A percentile compares a stretch with the other conserved stretches of the same genome.
Evolutionary conservation across 805 yeast species (phyloP).

Genomic region (Teunomyces funiuensis): DNA sequence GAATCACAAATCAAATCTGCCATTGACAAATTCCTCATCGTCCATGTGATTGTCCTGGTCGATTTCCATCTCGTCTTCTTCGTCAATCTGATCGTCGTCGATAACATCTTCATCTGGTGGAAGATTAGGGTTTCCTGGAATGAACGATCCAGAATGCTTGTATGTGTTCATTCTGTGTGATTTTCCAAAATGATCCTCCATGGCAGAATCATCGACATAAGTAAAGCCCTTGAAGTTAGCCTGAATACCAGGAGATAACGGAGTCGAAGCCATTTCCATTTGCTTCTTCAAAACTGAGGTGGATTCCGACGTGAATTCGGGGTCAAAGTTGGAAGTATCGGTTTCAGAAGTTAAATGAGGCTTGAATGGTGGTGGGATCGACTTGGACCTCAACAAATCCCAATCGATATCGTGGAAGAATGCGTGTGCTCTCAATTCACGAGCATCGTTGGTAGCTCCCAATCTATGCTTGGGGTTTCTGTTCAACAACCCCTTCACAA

Average conservation of each 20-base stretch:
- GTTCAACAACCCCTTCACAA: slow-evolving; percentile 91
- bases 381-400: slow-evolving; percentile 73
- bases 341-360: slow-evolving; percentile 90
- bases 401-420: slow-evolving; percentile 92
- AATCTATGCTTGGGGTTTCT: slow-evolving; percentile 94
- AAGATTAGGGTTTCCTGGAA: slow-evolving; percentile 74
- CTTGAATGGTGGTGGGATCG: slow-evolving; percentile 93
- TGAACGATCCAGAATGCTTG: slow-evolving; percentile 63
- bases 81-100: slow-evolving; percentile 60
- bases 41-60: slow-evolving; percentile 66
- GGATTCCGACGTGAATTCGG: slow-evolving; percentile 92
- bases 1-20: slow-evolving; percentile 76
- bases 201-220: slow-evolving; percentile 88
- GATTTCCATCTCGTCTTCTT: slow-evolving; percentile 46
- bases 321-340: slow-evolving; percentile 96
- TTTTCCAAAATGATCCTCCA: slow-evolving; percentile 76
- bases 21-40: slow-evolving; percentile 80
- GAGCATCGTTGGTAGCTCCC: slow-evolving; percentile 89
- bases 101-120: slow-evolving; percentile 85
- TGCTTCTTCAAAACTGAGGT: slow-evolving; percentile 77
- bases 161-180: slow-evolving; percentile 37
- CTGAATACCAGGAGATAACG: slow-evolving; percentile 91
- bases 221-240: slow-evolving; percentile 97
- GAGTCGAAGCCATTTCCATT: slow-evolving; percentile 67
- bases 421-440: slow-evolving; percentile 88